Base-by-base conservation (phyloP, 768 basidiomycete genomes). In the Mycena vulgaris region DNA sequence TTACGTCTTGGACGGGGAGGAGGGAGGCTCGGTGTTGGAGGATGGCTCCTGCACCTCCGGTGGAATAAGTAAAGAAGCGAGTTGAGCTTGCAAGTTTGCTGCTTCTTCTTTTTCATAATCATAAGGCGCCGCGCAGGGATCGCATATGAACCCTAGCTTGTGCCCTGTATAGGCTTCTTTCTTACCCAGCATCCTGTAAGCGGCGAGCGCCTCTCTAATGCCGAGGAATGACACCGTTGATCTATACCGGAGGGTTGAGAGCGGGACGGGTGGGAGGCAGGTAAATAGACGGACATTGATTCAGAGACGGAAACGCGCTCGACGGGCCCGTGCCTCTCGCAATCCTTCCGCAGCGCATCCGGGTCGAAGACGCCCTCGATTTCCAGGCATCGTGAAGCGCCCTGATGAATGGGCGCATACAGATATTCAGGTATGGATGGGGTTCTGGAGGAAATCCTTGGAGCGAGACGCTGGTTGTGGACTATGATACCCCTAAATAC, bases 321-420 rank as follows among this genome's bases (percentile, higher is more conserved):
- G 7, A 69, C 30, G n/a, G 31, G 28, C 31, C 59, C 59, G 45
- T 60, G 53, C 6, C 10, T 51, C 11, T 40, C 6, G 37, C 67
- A 63, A 17, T 57, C 60, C 10, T 23, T 19, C 13, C 47, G 27
- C 5, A 69, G 25, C 55, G 39, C 57, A 19, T 57, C 53, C 39
- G 40, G 53, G 19, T 69, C 56, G 1, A 69, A 28, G 28, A 58
- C 33, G 14, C 67, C 62, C 42, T 42, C 30, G 60, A 71, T 33
- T 14, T 3, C 28, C 31, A 71, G 7, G n/a, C 64, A 66, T 14
- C 70, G 64, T 16, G 70, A 57, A n/a, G 64, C 65, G n/a, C 70
- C 70, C 5, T 19, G 35, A 9, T 23, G 10, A n/a, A 71, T 7
- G 30, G 28, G 23, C 10, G 57, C 23, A 31, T 4, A 14, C 1